Percentiles rank a stretch among this genome's conserved stretches.
These are phyloP conservation scores for Aspergillus neotritici DNA, from an alignment of 2,329 filamentous ascomycete species.

Conservation along the genomic window DNA sequence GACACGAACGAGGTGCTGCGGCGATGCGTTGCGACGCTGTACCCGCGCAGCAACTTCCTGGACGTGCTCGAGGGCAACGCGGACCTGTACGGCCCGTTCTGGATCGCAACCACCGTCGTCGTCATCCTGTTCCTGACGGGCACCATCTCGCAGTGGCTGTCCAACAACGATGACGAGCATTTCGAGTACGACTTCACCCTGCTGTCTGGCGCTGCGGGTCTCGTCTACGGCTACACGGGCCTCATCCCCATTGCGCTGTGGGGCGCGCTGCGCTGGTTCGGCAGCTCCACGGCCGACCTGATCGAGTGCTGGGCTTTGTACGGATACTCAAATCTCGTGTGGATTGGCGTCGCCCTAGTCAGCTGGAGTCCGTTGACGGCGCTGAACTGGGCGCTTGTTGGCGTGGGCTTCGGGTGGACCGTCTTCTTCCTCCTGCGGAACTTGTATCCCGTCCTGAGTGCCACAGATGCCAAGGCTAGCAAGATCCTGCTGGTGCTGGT, in stretches of 20 bases:
- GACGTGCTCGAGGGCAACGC: conserved; percentile 96
- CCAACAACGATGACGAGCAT: conserved; percentile 58
- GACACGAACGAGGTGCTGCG: conserved; percentile 84
- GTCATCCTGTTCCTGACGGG: conserved; percentile 92
- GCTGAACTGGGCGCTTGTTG: conserved; percentile 92
- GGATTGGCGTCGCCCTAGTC: conserved; percentile 89
- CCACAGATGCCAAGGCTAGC: conserved; percentile 86
- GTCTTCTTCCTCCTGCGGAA: conserved; percentile 80
- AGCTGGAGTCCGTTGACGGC: conserved; percentile 81
- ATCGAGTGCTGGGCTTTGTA: conserved; percentile 95
- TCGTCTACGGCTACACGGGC: conserved; percentile 92
- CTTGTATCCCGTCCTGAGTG: conserved; percentile 83
- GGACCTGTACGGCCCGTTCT: conserved; percentile 93
- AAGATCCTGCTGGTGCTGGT: conserved; percentile 82
- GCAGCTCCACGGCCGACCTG: conserved; percentile 84
- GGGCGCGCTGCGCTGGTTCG: conserved; percentile 88
- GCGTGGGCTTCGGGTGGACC: conserved; percentile 75
- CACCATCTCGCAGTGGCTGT: conserved; percentile 87
- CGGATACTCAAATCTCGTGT: conserved; percentile 93
- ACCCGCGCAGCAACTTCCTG: conserved; percentile 88
- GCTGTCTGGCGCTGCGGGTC: conserved; percentile 79
- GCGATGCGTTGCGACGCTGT: conserved; percentile 83
- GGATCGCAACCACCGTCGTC: conserved; percentile 97
- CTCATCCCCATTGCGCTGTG: conserved; percentile 81
- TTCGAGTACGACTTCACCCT: conserved; percentile 91